A percentile compares a stretch with the other conserved stretches of the same genome.
These are phyloP conservation scores for Solanum tarapatanum DNA, from an alignment of 257 asterid species.

Conservation along the genomic window DNA sequence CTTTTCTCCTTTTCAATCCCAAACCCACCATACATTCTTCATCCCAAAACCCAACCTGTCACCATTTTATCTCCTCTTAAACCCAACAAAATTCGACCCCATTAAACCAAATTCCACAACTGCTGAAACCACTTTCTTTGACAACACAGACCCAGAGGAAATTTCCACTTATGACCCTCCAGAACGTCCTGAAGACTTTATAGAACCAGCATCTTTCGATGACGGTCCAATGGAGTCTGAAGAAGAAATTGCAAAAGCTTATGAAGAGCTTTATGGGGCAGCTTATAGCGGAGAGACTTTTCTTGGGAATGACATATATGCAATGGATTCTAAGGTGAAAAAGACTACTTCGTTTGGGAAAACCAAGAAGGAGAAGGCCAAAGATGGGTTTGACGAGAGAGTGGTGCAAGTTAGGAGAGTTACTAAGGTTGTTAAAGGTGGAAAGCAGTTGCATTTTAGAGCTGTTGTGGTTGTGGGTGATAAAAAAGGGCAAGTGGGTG, in stretches of 20 bases:
- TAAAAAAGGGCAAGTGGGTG: conserved; percentile 83
- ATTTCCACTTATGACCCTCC: conserved; percentile 47
- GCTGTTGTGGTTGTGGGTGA: conserved; percentile 87
- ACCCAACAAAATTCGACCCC: conserved; percentile 11
- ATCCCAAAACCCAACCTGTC: not conserved
- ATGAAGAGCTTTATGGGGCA: conserved; percentile 70
- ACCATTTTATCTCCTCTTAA: conserved; percentile 16
- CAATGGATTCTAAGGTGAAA: conserved; percentile 69
- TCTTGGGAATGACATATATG: conserved; percentile 56
- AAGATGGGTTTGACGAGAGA: conserved; percentile 89
- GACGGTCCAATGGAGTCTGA: conserved; percentile 65
- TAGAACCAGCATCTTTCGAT: conserved; percentile 58
- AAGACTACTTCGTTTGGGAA: conserved; percentile 49
- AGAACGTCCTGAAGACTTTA: conserved; percentile 50
- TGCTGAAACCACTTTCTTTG: conserved; percentile 33
- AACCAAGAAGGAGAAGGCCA: conserved; percentile 51
- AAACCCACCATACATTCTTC: conserved; percentile 4
- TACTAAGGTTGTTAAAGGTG: conserved; percentile 98
- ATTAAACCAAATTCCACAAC: conserved; percentile 23
- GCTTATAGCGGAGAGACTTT: conserved; percentile 68
- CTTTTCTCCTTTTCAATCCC: conserved; percentile 16
- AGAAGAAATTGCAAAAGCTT: conserved; percentile 67
- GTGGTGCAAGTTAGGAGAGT: conserved; percentile 91
- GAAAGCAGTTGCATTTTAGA: conserved; percentile 80
- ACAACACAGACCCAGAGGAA: conserved; percentile 39